These are phyloP conservation scores for Kwoniella mangroviensis DNA, from an alignment of 768 basidiomycete genomes.

Conservation along the genomic window DNA sequence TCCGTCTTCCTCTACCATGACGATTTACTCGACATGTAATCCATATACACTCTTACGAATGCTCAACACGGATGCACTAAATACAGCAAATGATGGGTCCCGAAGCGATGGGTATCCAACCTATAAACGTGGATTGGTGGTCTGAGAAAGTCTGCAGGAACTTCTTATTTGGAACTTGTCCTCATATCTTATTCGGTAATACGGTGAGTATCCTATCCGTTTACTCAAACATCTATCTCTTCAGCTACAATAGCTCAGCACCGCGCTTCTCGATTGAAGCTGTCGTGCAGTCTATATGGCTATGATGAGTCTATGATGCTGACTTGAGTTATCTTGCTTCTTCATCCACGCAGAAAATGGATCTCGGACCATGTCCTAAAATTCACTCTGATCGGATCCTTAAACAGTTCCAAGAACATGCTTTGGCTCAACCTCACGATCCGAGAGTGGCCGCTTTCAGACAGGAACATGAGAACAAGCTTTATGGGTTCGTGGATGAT, in stretches of 20 bases:
- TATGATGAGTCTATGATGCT: no score
- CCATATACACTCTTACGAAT: no score
- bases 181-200: conserved; percentile 95
- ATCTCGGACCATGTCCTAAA: conserved; percentile 95
- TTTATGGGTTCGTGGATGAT: conserved; percentile 95
- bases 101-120: conserved; percentile 96
- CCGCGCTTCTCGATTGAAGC: no score
- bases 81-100: conserved; percentile 99
- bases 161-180: conserved; percentile 97
- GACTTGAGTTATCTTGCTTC: no score
- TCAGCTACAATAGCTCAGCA: neutral
- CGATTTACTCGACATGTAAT: neutral
- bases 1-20: neutral
- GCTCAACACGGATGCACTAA: no score
- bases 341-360: conserved; percentile 81
- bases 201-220: conserved; percentile 67
- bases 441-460: conserved; percentile 86
- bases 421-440: conserved; percentile 74
- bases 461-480: conserved; percentile 93
- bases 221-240: neutral
- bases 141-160: conserved; percentile 99
- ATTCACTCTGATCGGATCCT: conserved; percentile 93
- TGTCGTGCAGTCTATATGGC: no score
- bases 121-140: conserved; percentile 84
- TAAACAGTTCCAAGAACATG: conserved; percentile 81